These are phyloP conservation scores for Carex sylvatica DNA, from an alignment of 202 grass and related monocot species.

Conservation along the genomic window DNA sequence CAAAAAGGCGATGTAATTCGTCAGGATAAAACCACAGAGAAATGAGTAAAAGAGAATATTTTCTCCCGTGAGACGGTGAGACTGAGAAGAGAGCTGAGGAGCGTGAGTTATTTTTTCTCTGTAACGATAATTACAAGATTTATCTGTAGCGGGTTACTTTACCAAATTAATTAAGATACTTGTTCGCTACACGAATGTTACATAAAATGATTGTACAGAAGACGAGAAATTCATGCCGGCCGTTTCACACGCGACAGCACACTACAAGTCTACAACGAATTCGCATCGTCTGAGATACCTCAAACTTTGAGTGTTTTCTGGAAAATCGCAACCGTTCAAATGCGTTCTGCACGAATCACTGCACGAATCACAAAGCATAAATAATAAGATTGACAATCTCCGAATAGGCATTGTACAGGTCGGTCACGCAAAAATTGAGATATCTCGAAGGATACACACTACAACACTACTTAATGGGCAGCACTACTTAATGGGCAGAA, in stretches of 20 bases:
- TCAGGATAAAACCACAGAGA: not conserved
- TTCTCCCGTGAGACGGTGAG: not conserved
- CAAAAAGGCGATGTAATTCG: not conserved
- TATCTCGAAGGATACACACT: too few species aligned
- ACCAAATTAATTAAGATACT: not conserved
- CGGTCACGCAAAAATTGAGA: too few species aligned
- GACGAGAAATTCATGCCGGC: not conserved
- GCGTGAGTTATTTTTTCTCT: constrained; percentile 1
- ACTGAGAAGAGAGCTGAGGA: not conserved
- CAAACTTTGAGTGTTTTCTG: too few species aligned
- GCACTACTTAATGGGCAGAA: too few species aligned
- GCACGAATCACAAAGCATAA: too few species aligned
- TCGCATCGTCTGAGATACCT: too few species aligned
- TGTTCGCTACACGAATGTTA: not conserved
- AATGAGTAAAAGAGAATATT: not conserved
- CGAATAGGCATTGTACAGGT: too few species aligned
- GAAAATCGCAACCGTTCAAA: too few species aligned
- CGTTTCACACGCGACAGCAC: not conserved
- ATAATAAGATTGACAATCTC: too few species aligned
- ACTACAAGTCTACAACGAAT: not conserved
- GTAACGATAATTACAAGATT: not conserved
- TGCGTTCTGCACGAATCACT: too few species aligned
- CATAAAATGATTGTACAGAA: not conserved
- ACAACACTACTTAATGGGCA: not conserved
- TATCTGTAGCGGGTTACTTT: not conserved